phyloP scores from a whole-genome alignment of 179 eudicot species.

The Actinidia polygama region DNA sequence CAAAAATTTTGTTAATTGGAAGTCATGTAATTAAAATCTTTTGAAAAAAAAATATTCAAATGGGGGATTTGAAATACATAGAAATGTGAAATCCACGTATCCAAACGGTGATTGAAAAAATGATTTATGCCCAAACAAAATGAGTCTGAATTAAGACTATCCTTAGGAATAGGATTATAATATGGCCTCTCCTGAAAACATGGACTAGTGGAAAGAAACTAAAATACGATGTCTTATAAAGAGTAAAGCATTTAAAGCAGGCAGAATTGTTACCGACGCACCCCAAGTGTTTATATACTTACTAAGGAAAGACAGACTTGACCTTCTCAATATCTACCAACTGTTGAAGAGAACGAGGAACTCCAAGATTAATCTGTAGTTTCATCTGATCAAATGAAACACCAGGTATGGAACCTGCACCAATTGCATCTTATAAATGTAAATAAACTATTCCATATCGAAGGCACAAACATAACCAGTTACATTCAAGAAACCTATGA shows the following conservation, averaged over 20 bases:
- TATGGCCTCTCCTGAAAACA: not conserved
- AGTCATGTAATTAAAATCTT: too few relatives aligned
- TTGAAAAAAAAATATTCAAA: too few relatives aligned
- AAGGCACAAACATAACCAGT: not conserved
- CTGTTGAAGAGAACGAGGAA: slow-evolving; percentile 75
- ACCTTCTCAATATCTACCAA: slow-evolving; percentile 80
- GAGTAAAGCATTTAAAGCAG: slow-evolving; percentile 6
- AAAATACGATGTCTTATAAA: not conserved
- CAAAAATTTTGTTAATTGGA: too few relatives aligned
- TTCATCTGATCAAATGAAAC: slow-evolving; percentile 91
- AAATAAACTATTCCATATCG: slow-evolving; percentile 1
- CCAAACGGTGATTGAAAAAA: not conserved
- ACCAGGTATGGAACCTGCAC: slow-evolving; percentile 90
- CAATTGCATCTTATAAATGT: slow-evolving; percentile 18
- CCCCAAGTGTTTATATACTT: slow-evolving; percentile 37
- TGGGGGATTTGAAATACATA: too few relatives aligned
- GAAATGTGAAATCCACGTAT: too few relatives aligned
- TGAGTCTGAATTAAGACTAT: not conserved
- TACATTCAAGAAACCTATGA: not conserved
- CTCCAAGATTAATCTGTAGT: slow-evolving; percentile 90
- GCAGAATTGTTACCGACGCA: too few relatives aligned
- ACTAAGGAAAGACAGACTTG: slow-evolving; percentile 96
- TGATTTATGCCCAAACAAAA: not conserved
- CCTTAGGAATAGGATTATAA: not conserved
- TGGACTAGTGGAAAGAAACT: slow-evolving; percentile 1